Conservation (phyloP, 2,329 filamentous ascomycete species). For the Penicillium aurantiogriseum region DNA sequence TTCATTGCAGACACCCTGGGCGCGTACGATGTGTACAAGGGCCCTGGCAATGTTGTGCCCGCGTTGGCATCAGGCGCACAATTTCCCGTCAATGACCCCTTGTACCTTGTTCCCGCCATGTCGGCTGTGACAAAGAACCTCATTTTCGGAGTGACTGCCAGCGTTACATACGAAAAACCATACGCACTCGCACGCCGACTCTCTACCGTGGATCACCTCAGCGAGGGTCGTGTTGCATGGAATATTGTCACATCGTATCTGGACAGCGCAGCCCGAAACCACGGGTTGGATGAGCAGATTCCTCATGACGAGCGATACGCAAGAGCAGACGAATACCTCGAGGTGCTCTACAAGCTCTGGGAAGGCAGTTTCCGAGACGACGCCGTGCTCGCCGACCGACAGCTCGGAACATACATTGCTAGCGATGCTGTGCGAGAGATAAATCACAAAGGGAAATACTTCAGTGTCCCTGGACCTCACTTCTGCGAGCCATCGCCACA, state of each 20-base stretch:
- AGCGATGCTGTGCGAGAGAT: slow-evolving; percentile 26
- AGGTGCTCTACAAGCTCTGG: slow-evolving; percentile 48
- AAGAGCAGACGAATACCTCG: slow-evolving; percentile 47
- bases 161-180: slow-evolving; percentile 53
- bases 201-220: slow-evolving; percentile 53
- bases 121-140: slow-evolving; percentile 45
- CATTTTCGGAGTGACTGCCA: slow-evolving; percentile 52
- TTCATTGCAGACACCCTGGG: slow-evolving; percentile 50
- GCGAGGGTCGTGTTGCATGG: slow-evolving; percentile 50
- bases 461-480: slow-evolving; percentile 33
- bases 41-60: slow-evolving; percentile 27
- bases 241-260: slow-evolving; percentile 50
- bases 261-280: slow-evolving; percentile 43
- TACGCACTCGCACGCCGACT: slow-evolving; percentile 54
- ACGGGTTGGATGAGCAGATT: slow-evolving; percentile 41
- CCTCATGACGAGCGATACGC: slow-evolving; percentile 48
- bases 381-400: slow-evolving; percentile 25
- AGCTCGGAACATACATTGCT: slow-evolving; percentile 10
- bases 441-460: slow-evolving; percentile 33
- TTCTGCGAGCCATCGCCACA: slow-evolving; percentile 43
- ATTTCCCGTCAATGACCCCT: slow-evolving; percentile 39
- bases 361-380: slow-evolving; percentile 50
- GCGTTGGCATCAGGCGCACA: slow-evolving; percentile 35
- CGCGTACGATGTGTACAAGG: slow-evolving; percentile 45
- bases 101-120: slow-evolving; percentile 44